Percentiles rank a stretch among this genome's conserved stretches.
phyloP scores from a whole-genome alignment of 352 stramenopile species.

The Phytophthora boehmeriae region DNA sequence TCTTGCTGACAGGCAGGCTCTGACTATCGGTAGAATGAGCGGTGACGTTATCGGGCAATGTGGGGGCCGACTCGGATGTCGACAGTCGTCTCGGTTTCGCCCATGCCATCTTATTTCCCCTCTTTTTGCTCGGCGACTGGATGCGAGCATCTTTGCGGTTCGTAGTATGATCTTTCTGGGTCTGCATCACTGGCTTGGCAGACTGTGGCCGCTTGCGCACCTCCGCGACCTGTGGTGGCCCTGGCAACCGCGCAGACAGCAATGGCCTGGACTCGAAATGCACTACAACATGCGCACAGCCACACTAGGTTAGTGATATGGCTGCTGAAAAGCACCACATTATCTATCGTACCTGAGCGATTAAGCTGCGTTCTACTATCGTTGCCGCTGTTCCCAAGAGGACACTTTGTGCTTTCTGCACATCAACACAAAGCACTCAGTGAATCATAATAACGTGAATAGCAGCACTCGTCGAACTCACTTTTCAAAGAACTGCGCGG shows the following conservation, averaged over 20 bases:
- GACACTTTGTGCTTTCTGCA: conserved; percentile 3
- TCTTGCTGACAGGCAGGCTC: conserved; percentile 17
- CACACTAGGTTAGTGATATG: not conserved
- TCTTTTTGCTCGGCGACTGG: conserved; percentile 12
- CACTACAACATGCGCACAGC: conserved; percentile 7
- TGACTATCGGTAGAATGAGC: conserved; percentile 5
- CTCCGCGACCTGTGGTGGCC: conserved; percentile 3
- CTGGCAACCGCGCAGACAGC: conserved; percentile 28
- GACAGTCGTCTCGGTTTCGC: conserved; percentile 12
- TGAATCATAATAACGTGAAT: not conserved
- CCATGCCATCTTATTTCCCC: conserved; percentile 10
- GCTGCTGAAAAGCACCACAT: not conserved
- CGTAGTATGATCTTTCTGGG: conserved; percentile 12
- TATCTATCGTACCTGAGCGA: conserved; percentile 6
- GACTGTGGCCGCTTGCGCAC: conserved; percentile 47
- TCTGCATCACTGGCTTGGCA: conserved; percentile 49
- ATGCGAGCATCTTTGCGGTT: conserved; percentile 26
- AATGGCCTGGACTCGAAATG: conserved; percentile 19
- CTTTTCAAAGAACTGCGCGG: not conserved
- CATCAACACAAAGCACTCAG: not conserved
- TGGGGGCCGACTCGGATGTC: conserved; percentile 18
- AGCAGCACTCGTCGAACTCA: conserved; percentile 4
- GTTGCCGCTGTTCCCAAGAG: not conserved
- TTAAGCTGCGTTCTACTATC: not conserved
- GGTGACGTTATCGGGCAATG: conserved; percentile 5